Evolutionary conservation across 202 grass and related monocot species (phyloP).

Genomic region (Setaria italica): DNA sequence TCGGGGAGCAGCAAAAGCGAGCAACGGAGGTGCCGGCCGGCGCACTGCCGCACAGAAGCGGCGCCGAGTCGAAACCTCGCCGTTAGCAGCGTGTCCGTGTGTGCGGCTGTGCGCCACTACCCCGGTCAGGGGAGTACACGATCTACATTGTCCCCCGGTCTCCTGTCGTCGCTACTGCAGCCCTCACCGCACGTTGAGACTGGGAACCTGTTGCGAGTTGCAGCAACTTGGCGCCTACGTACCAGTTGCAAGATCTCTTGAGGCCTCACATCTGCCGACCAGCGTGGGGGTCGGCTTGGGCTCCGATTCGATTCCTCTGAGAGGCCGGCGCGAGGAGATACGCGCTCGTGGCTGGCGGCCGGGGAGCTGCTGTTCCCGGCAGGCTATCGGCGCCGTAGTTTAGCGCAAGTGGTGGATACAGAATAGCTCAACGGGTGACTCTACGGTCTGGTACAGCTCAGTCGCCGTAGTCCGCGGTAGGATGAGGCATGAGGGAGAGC

Average conservation of each 20-base stretch:
- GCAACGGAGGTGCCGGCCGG: no score
- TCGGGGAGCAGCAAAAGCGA: no score
- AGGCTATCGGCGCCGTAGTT: not conserved
- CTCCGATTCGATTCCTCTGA: not conserved
- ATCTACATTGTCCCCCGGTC: no score
- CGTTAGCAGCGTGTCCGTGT: no score
- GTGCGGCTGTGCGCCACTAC: no score
- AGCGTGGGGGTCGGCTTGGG: not conserved
- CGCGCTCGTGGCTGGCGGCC: not conserved
- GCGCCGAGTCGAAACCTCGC: no score
- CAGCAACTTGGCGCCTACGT: not conserved
- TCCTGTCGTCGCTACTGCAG: not conserved
- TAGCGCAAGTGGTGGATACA: not conserved
- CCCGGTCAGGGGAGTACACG: no score
- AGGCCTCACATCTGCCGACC: not conserved
- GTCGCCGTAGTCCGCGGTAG: not conserved
- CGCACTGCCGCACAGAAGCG: no score
- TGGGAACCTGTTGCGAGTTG: not conserved
- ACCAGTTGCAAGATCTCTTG: not conserved
- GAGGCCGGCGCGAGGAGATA: conserved; percentile 16
- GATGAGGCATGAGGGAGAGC: not conserved
- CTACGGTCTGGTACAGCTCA: no score
- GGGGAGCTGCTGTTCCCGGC: not conserved
- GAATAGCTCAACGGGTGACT: no score
- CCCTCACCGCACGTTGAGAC: not conserved